Percentiles rank a stretch among this genome's conserved stretches.
Conservation (phyloP, 129 eudicot genomes). For the Centaurea solstitialis region DNA sequence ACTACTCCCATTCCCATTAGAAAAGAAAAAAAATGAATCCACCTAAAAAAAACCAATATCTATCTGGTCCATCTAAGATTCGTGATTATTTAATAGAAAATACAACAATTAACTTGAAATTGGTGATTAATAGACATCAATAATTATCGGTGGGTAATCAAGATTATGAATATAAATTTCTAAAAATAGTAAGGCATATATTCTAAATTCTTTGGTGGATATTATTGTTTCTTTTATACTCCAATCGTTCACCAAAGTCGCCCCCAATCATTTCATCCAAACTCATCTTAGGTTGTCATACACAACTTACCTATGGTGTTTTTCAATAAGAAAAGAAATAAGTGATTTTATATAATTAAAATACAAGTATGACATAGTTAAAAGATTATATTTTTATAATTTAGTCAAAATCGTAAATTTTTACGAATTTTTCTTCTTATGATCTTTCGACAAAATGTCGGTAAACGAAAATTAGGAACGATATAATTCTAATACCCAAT, state of each 20-base stretch:
- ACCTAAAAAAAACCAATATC: no score
- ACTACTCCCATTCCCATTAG: no score
- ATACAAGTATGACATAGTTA: no score
- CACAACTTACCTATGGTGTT: neutral
- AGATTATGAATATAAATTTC: constrained; percentile 1
- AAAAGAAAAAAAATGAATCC: no score
- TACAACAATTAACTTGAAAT: neutral
- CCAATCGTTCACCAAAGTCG: neutral
- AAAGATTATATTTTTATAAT: neutral
- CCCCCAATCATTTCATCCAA: neutral
- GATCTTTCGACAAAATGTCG: no score
- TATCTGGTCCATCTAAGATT: neutral
- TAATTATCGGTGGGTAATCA: constrained; percentile 17
- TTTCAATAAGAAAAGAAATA: no score
- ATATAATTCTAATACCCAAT: neutral
- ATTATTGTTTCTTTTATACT: neutral
- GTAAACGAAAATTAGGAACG: no score
- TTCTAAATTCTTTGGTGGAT: constrained; percentile 14
- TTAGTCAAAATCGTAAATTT: neutral
- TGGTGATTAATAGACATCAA: neutral
- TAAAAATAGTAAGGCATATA: constrained; percentile 11
- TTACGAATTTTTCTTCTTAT: neutral
- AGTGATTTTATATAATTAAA: no score
- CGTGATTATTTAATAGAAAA: neutral
- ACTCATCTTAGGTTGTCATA: constrained; percentile 8